Base-by-base conservation (phyloP, 345 rosid species). In the Camelina sativa region DNA sequence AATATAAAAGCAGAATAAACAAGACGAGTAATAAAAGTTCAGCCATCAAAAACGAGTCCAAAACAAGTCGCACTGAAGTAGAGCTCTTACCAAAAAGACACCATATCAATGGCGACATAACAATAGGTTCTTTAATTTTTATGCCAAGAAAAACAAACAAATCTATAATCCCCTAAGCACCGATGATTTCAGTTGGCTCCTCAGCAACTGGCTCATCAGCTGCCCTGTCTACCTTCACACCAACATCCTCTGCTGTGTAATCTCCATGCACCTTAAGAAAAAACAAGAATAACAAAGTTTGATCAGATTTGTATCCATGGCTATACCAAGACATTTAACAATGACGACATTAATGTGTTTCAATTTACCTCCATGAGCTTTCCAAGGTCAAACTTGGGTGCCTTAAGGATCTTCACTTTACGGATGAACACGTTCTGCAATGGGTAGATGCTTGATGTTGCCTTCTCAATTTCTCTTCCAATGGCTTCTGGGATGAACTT, bases 301-400 rank as follows among this genome's bases (percentile, higher is more conserved):
- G 11, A 4, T 38, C 41, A 1, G 4, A 5, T 15, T 25, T 1
- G 19, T 8, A 8, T 12, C 13, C 2, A 63, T 22, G 15, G 19
- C 52, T 2, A 16, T 2, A 15, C 19, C 1, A 28, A 51, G 28
- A 43, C 1, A 11, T 25, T 3, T 3, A 19, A 28, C 46, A 48
- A 6, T 8, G 19, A 28, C 1, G 6, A 47, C 7, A 35, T 2
- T 5, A 4, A 20, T 16, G 44, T 5, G 17, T 32, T 11, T 43
- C 1, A 44, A 11, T 53, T 52, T 69, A 75, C 98, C 84, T 91
- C 97, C 98, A 93, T 91, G 81, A 93, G 80, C 76, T 93, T 93
- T 69, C 98, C 98, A 13, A 93, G 90, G 78, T 93, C 98, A 35
- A 93, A 93, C 83, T 93, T 93, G 62, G 98, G 98, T 58, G 98